A percentile compares a stretch with the other conserved stretches of the same genome.
phyloP scores from a whole-genome alignment of 2,329 filamentous ascomycete species.

The Pseudogymnoascus sp. region DNA sequence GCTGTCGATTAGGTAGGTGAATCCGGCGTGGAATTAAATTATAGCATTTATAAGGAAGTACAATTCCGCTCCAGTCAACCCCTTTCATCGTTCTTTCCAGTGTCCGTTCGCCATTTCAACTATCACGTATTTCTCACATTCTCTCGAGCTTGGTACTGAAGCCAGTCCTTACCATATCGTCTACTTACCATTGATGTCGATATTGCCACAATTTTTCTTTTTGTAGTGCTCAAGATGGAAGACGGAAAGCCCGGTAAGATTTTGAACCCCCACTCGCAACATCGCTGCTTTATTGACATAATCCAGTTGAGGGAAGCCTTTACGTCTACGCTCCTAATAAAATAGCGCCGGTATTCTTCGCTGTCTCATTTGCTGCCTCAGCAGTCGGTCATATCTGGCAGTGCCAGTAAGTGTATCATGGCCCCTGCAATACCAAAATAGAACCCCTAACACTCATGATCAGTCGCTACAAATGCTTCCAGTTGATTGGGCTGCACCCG shows the following conservation, averaged over 20 bases:
- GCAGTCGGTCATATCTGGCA: slow-evolving; percentile 41
- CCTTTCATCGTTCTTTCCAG: background rate
- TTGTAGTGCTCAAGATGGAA: slow-evolving; percentile 1
- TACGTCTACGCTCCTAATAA: slow-evolving; percentile 42
- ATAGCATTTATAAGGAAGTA: background rate
- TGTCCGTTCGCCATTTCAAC: background rate
- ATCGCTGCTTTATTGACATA: background rate
- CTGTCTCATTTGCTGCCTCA: slow-evolving; percentile 35
- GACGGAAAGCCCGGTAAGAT: slow-evolving; percentile 5
- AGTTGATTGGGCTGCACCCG: slow-evolving; percentile 42
- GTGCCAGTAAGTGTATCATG: slow-evolving; percentile 35
- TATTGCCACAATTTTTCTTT: background rate
- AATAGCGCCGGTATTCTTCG: slow-evolving; percentile 41
- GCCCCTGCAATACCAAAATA: slow-evolving; percentile 11
- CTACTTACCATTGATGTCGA: background rate
- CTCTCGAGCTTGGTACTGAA: background rate
- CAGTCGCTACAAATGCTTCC: slow-evolving; percentile 45
- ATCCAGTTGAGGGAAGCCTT: slow-evolving; percentile 22
- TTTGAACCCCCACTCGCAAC: background rate
- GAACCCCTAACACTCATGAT: background rate
- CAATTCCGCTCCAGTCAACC: background rate
- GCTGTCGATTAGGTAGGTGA: background rate
- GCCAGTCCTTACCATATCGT: background rate
- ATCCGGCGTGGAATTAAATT: background rate
- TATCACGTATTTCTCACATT: background rate